phyloP scores from a whole-genome alignment of 768 basidiomycete species.

The Tulasnella sp. region DNA sequence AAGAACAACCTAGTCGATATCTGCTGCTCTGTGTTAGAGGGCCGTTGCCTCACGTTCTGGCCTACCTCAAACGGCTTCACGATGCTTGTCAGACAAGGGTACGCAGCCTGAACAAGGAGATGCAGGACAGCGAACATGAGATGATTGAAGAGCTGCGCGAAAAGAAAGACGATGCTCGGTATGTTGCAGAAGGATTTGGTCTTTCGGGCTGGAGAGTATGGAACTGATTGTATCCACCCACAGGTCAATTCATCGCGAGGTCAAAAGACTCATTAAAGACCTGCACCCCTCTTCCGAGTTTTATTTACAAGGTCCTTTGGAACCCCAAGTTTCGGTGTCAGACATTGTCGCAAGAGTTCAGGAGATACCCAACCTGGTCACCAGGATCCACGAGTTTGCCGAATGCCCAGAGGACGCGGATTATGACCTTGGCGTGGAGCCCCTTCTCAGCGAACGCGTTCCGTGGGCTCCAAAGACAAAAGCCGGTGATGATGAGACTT shows the following conservation, averaged over 20 bases:
- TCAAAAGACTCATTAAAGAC: neutral
- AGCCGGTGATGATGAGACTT: neutral
- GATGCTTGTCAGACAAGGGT: neutral
- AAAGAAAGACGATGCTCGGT: neutral
- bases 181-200: neutral
- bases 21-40: neutral
- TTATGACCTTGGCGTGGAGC: neutral
- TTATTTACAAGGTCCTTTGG: neutral
- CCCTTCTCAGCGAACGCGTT: neutral
- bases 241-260: neutral
- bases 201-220: too few relatives aligned
- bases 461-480: neutral
- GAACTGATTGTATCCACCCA: neutral
- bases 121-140: neutral
- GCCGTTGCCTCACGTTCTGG: neutral
- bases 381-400: neutral
- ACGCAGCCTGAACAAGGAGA: neutral
- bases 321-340: neutral
- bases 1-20: neutral
- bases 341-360: neutral
- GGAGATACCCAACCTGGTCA: neutral
- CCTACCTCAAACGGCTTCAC: neutral
- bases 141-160: neutral
- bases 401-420: neutral
- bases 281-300: neutral